Conservation (phyloP, 257 asterid species). For the Solanum medicagineum region DNA sequence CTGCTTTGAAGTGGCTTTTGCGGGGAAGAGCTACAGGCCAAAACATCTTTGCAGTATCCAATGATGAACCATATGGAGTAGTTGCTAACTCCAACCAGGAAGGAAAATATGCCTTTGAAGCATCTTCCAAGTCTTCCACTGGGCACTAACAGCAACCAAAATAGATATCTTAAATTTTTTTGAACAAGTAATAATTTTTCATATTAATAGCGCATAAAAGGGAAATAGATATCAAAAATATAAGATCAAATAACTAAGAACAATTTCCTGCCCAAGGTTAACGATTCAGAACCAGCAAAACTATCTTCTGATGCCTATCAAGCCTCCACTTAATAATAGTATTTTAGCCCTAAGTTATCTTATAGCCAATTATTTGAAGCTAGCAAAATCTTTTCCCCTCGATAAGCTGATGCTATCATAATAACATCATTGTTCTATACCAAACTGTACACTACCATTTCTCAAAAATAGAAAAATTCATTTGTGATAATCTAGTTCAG, state of each 20-base stretch:
- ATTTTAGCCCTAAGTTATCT: background rate
- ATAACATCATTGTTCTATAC: background rate
- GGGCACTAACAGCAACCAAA: conserved; percentile 46
- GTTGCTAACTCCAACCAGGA: conserved; percentile 92
- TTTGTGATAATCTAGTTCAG: background rate
- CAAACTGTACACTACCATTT: background rate
- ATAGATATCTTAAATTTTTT: background rate
- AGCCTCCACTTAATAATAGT: background rate
- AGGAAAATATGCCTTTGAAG: conserved; percentile 63
- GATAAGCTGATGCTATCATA: background rate
- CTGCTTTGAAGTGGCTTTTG: conserved; percentile 91
- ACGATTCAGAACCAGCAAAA: background rate
- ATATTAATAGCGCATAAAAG: background rate
- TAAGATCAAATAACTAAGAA: background rate
- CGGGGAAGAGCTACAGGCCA: conserved; percentile 97
- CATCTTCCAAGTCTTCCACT: conserved; percentile 66
- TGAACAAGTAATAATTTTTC: background rate
- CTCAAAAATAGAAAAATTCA: background rate
- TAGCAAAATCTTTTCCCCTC: background rate
- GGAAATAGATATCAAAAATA: background rate
- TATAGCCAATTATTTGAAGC: background rate
- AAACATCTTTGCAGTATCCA: conserved; percentile 86
- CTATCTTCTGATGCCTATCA: background rate
- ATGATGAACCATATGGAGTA: conserved; percentile 79
- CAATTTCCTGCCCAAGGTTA: background rate